These are phyloP conservation scores for Emmonsiellopsis sp. DNA, from an alignment of 2,329 filamentous ascomycete genomes.

Conservation along the genomic window DNA sequence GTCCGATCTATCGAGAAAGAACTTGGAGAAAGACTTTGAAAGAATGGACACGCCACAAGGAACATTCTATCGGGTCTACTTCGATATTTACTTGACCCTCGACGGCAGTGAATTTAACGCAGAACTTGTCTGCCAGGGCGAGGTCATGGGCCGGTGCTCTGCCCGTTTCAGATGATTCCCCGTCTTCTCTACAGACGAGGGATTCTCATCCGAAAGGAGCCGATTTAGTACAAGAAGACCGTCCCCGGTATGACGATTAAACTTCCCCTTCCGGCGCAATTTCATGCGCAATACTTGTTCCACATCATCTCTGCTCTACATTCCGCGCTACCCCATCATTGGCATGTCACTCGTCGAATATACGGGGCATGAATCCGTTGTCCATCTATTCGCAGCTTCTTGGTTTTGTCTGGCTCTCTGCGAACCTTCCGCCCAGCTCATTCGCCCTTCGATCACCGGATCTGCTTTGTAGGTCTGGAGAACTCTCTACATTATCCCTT, in stretches of 20 bases:
- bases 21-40: constrained; percentile 98
- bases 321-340: not conserved
- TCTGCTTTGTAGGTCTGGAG: not conserved
- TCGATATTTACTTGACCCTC: constrained; percentile 73
- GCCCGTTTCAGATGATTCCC: constrained; percentile 62
- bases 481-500: not conserved
- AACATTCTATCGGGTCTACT: constrained; percentile 74
- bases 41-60: constrained; percentile 98
- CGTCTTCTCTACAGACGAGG: not conserved
- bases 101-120: constrained; percentile 98
- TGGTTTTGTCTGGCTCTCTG: not conserved
- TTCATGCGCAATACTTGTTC: not conserved
- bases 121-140: constrained; percentile 96
- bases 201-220: not conserved
- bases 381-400: not conserved
- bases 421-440: not conserved
- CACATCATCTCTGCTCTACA: not conserved
- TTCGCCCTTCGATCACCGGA: too few relatives aligned
- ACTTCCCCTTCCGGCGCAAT: not conserved
- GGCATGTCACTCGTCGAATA: not conserved
- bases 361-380: not conserved
- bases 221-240: not conserved
- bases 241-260: not conserved
- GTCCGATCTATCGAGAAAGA: constrained; percentile 93
- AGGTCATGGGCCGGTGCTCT: constrained; percentile 95